These are phyloP conservation scores for Zalaria sp. DNA, from an alignment of 2,329 filamentous ascomycete species.

Conservation along the genomic window DNA sequence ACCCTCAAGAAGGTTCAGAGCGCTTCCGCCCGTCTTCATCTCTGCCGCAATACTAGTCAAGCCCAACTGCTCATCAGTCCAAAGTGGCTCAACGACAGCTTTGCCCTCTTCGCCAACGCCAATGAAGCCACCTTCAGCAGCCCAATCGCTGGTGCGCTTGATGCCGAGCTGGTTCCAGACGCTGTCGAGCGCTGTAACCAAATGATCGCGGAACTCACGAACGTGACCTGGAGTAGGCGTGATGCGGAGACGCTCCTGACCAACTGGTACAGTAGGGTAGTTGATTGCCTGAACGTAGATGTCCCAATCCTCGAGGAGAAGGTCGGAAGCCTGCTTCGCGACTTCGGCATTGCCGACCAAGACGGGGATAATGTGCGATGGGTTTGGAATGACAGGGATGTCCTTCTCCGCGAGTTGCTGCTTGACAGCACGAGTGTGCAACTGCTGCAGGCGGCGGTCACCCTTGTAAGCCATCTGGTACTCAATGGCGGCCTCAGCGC, in stretches of 20 bases:
- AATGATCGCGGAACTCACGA: constrained; percentile 70
- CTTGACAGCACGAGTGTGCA: constrained; percentile 93
- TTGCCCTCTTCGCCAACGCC: constrained; percentile 67
- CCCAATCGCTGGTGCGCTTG: constrained; percentile 90
- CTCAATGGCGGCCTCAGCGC: constrained; percentile 79
- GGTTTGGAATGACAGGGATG: constrained; percentile 95
- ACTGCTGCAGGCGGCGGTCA: constrained; percentile 82
- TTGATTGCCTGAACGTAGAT: constrained; percentile 99
- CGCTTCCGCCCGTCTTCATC: constrained; percentile 34
- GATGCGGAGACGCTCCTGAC: constrained; percentile 92
- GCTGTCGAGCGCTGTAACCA: constrained; percentile 68
- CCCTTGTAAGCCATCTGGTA: constrained; percentile 79
- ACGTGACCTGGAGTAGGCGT: constrained; percentile 90
- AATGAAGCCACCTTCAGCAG: constrained; percentile 79
- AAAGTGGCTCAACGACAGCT: constrained; percentile 55
- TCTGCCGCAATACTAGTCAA: constrained; percentile 52
- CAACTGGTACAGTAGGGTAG: constrained; percentile 93
- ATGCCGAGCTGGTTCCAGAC: constrained; percentile 84
- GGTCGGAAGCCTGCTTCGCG: constrained; percentile 82
- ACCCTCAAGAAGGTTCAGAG: constrained; percentile 31
- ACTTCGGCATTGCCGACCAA: constrained; percentile 88
- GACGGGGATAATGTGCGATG: constrained; percentile 88
- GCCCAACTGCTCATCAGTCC: constrained; percentile 80
- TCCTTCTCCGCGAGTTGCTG: constrained; percentile 62
- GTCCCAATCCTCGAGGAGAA: constrained; percentile 75